These are phyloP conservation scores for Lasiodiplodia citricola DNA, from an alignment of 2,329 filamentous ascomycete species.

Conservation along the genomic window DNA sequence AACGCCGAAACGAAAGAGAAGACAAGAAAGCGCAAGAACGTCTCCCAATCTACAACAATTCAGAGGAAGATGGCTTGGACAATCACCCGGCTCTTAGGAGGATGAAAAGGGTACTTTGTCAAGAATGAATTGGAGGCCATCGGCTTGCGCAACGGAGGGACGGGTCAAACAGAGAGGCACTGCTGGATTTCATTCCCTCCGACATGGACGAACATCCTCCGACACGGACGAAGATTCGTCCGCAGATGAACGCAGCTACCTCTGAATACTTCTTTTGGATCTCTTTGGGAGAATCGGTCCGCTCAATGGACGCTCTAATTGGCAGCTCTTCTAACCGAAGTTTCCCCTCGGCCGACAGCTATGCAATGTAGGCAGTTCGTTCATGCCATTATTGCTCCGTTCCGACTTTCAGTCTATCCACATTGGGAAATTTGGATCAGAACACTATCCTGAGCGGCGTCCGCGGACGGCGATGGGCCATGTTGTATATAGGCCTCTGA, in stretches of 20 bases:
- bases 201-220: neutral
- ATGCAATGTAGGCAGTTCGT: neutral
- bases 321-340: neutral
- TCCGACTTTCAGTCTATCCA: neutral
- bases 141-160: neutral
- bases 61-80: neutral
- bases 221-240: neutral
- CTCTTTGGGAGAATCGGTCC: neutral
- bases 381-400: neutral
- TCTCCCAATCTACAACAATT: neutral
- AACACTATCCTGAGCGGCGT: neutral
- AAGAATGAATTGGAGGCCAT: neutral
- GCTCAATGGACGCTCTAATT: neutral
- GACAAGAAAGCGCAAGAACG: neutral
- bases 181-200: neutral
- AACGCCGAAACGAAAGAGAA: neutral
- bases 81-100: neutral
- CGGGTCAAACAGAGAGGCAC: no score
- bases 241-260: neutral
- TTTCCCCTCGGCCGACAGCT: neutral
- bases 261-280: neutral
- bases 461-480: neutral
- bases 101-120: neutral
- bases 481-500: neutral
- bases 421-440: neutral